Base-by-base conservation (phyloP, 768 basidiomycete species). In the Kwoniella dendrophila region DNA sequence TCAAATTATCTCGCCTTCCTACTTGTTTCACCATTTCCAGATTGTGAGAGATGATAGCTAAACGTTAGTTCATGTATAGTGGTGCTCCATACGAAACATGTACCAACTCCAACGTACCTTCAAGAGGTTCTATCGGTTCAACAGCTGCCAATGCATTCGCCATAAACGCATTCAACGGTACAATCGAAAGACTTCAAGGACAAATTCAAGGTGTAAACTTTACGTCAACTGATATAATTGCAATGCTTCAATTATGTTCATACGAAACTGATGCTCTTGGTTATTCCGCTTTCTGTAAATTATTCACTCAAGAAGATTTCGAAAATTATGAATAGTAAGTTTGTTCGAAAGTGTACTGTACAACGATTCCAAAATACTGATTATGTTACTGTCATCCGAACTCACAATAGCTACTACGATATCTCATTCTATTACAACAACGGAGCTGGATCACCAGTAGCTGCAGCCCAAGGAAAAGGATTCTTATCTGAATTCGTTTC, bases 291-390 rank as follows among this genome's bases (percentile, higher is more conserved):
- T 81, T 79, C 75, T 81, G 80, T 65, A 50, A 51, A n/a, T 62
- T 80, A 40, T 81, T 81, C 75, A 77, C 78, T 2, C 53, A 70
- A 43, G 76, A 76, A 49, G 77, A 79, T 33, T 80, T 69, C 45
- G 51, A 67, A 57, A 66, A 71, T 56, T 75, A 70, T 59, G 72
- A 74, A 40, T 78, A 73, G 45, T 69, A 22, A 51, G 49, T 51
- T n/a, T n/a, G n/a, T n/a, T n/a, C n/a, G n/a, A n/a, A n/a, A n/a
- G n/a, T n/a, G n/a, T n/a, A n/a, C n/a, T n/a, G n/a, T n/a, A n/a
- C n/a, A n/a, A n/a, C n/a, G n/a, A 36, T 36, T 36, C 34, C 34
- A 36, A 16, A 36, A 36, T 64, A 29, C 27, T 20, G n/a, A 3
- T 47, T 16, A 22, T 41, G 16, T 16, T 7, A 30, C 6, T 49